phyloP scores from a whole-genome alignment of 257 asterid species.

The Petrea volubilis region DNA sequence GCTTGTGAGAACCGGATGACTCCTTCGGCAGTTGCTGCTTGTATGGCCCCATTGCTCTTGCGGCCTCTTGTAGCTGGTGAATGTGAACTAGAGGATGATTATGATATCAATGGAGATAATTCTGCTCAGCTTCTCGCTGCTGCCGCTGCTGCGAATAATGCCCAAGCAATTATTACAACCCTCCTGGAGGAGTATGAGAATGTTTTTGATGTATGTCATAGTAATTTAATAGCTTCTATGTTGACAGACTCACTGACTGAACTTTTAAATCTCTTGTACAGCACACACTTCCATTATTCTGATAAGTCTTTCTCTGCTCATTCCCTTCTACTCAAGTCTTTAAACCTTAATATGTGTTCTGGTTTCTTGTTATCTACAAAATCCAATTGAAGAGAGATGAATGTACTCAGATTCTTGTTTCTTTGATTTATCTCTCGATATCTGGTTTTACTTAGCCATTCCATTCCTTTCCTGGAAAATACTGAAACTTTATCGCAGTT shows the following conservation, averaged over 20 bases:
- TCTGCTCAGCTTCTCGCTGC: conserved; percentile 94
- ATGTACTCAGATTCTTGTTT: conserved; percentile 13
- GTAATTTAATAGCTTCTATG: conserved; percentile 14
- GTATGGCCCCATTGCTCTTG: conserved; percentile 97
- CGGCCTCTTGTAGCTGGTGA: conserved; percentile 95
- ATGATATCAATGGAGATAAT: conserved; percentile 75
- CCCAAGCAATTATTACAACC: conserved; percentile 77
- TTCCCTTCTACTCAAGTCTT: background rate
- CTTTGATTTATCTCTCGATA: conserved; percentile 4
- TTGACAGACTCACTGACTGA: conserved; percentile 13
- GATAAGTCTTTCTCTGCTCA: conserved; percentile 6
- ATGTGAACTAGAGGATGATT: conserved; percentile 86
- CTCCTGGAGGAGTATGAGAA: conserved; percentile 85
- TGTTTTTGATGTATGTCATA: conserved; percentile 68
- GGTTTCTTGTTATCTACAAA: conserved; percentile 11
- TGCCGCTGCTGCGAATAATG: conserved; percentile 90
- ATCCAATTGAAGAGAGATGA: conserved; percentile 10
- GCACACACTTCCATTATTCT: background rate
- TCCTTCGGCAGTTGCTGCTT: conserved; percentile 92
- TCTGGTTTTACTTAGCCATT: conserved; percentile 11
- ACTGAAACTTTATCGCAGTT: background rate
- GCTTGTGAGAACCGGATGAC: conserved; percentile 84
- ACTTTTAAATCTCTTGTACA: background rate
- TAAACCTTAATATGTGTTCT: conserved; percentile 5
- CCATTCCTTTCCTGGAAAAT: background rate